phyloP scores from a whole-genome alignment of 1,284 basidiomycete genomes.

The Puccinia horiana region DNA sequence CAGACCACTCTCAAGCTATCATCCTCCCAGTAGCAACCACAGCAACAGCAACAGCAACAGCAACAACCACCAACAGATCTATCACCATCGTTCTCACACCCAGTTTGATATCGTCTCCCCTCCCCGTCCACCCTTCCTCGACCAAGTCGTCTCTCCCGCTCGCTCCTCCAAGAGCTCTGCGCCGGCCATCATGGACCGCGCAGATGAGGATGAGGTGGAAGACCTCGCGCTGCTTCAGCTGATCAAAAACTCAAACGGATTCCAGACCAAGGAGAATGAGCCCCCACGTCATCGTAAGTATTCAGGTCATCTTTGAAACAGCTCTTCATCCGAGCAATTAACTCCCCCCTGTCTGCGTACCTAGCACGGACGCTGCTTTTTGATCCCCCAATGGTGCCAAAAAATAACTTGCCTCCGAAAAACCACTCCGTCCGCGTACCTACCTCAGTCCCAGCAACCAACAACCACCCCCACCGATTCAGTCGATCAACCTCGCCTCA shows the following conservation, averaged over 20 bases:
- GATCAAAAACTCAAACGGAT: neutral
- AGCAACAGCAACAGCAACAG: neutral
- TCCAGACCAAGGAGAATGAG: slow-evolving; percentile 4
- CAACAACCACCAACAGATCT: neutral
- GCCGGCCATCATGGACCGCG: slow-evolving; percentile 1
- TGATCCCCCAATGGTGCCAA: neutral
- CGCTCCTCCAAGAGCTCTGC: neutral
- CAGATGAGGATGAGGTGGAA: slow-evolving; percentile 7
- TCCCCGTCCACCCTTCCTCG: neutral
- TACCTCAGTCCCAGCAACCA: neutral
- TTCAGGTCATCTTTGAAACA: neutral
- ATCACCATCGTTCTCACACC: slow-evolving; percentile 22
- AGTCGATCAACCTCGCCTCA: neutral
- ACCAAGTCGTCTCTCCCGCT: neutral
- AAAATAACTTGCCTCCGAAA: neutral
- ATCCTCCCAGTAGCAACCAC: neutral
- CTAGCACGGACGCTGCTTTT: slow-evolving; percentile 2
- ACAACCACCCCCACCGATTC: neutral
- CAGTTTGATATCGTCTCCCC: slow-evolving; percentile 18
- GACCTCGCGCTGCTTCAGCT: slow-evolving; percentile 7
- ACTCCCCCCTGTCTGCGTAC: neutral
- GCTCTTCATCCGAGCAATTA: neutral
- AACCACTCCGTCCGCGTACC: neutral
- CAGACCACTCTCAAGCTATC: slow-evolving; percentile 11
- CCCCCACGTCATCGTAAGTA: neutral